These are phyloP conservation scores for Mortierella hygrophila DNA, from an alignment of 192 early-diverging fungal genomes.

Conservation along the genomic window DNA sequence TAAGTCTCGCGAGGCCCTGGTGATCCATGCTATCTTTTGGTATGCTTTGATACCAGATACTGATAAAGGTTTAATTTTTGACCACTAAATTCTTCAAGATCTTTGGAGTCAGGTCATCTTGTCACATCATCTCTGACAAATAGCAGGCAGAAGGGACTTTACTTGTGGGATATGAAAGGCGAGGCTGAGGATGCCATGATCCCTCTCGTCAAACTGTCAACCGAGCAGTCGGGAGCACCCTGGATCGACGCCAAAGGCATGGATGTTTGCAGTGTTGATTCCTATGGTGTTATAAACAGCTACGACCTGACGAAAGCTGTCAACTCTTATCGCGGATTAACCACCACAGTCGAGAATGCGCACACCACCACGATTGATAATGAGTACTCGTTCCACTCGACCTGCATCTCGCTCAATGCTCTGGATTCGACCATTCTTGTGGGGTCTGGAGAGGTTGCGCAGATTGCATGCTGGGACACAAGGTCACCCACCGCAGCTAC, in stretches of 20 bases:
- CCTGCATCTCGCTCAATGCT: slow-evolving; percentile 29
- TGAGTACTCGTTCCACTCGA: slow-evolving; percentile 7
- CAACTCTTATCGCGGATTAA: neutral
- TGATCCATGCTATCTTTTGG: neutral
- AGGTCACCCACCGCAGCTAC: slow-evolving; percentile 5
- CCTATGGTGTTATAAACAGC: slow-evolving; percentile 2
- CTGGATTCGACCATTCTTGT: slow-evolving; percentile 28
- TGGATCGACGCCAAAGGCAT: slow-evolving; percentile 33
- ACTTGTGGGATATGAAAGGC: slow-evolving; percentile 44
- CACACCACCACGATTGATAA: slow-evolving; percentile 1
- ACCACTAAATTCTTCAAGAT: neutral
- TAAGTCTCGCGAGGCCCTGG: slow-evolving; percentile 3
- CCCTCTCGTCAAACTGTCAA: slow-evolving; percentile 2
- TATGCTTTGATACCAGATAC: neutral
- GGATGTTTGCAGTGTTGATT: slow-evolving; percentile 35
- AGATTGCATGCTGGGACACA: slow-evolving; percentile 36
- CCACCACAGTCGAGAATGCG: neutral
- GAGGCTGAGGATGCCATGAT: neutral
- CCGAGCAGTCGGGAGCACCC: neutral
- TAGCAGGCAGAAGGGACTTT: neutral
- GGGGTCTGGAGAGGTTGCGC: slow-evolving; percentile 22
- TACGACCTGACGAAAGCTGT: slow-evolving; percentile 27
- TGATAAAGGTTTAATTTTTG: neutral
- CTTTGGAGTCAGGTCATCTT: slow-evolving; percentile 43
- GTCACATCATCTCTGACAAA: slow-evolving; percentile 20